Base-by-base conservation (phyloP, 306 rosid genomes). In the Canavalia ensiformis region DNA sequence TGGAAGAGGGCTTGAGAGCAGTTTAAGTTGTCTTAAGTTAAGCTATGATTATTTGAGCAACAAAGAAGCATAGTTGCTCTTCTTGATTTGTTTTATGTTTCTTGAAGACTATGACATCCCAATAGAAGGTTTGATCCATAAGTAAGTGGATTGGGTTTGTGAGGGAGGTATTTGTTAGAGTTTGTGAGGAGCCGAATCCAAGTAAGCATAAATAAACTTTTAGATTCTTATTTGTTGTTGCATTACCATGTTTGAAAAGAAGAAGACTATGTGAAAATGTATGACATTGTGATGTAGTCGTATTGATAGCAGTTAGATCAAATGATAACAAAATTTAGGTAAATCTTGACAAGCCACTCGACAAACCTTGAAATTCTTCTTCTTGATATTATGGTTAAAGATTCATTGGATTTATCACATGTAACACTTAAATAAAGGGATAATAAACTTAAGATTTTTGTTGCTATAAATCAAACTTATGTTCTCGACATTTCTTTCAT, bases 281-380 rank as follows among this genome's bases (percentile, higher is more conserved):
- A 18, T 18, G 25, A 18, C 25, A 18, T 18, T 18, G 25, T 18
- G 25, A 18, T 18, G 25, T 18, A 18, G 25, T 18, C 25, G 25
- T 68, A 46, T 18, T 18, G 25, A 18, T 18, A 18, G 25, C 25
- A 18, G 25, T 18, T 18, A 18, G 25, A 18, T 18, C 25, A 18
- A 25, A 25, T 3, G 7, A 47, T 34, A 8, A 1, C 5, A 59
- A 59, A 2, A 58, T 80, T 28, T 9, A 70, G 72, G 78, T 71
- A 25, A 71, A 18, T 59, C 34, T 80, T 29, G 77, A 5, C 7
- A 60, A 70, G 30, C 55, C 46, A 47, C 11, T 80, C 7, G 46
- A 10, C 50, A 68, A 68, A 70, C 29, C 86, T 82, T 60, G 41
- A 82, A 7, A 58, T 68, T 39, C 49, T 82, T 1, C 8, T 58